These are phyloP conservation scores for Apiospora aurea DNA, from an alignment of 2,329 filamentous ascomycete genomes.

Conservation along the genomic window DNA sequence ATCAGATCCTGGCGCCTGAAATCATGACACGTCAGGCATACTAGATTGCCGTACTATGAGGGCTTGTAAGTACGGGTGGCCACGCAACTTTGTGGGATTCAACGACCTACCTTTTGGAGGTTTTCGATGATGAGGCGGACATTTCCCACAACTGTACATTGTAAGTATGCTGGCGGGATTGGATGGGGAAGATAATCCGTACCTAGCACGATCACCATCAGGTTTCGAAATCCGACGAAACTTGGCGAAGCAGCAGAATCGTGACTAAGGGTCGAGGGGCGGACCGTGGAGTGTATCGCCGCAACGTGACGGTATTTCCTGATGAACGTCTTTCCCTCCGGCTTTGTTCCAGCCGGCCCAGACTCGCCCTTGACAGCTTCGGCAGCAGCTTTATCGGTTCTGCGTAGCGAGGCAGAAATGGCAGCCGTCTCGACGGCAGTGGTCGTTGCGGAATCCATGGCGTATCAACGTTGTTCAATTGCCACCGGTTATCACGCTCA, in stretches of 20 bases:
- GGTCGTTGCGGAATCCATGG: conserved; percentile 52
- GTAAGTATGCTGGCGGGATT: conserved; percentile 22
- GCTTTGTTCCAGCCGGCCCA: neutral
- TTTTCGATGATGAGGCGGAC: conserved; percentile 95
- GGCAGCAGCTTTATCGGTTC: conserved; percentile 22
- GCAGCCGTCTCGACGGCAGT: conserved; percentile 43
- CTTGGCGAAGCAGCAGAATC: conserved; percentile 79
- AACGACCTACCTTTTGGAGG: conserved; percentile 76
- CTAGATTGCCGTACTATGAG: conserved; percentile 86
- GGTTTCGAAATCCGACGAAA: conserved; percentile 92
- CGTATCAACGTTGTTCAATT: conserved; percentile 18
- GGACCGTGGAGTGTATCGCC: conserved; percentile 77
- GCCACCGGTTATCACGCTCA: conserved; percentile 2
- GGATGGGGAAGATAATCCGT: conserved; percentile 40
- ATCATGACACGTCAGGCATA: conserved; percentile 90
- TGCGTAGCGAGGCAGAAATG: conserved; percentile 33
- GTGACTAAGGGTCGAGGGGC: conserved; percentile 84
- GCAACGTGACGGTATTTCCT: conserved; percentile 91
- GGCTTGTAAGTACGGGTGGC: conserved; percentile 27
- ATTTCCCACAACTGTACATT: conserved; percentile 80
- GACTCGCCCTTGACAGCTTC: neutral
- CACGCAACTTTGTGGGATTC: neutral
- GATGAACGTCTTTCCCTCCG: conserved; percentile 42
- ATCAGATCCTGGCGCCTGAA: conserved; percentile 80
- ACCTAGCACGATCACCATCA: conserved; percentile 94